A percentile compares a stretch with the other conserved stretches of the same genome.
These are phyloP conservation scores for Microstegium vimineum DNA, from an alignment of 176 grass and related monocot species.

Conservation along the genomic window DNA sequence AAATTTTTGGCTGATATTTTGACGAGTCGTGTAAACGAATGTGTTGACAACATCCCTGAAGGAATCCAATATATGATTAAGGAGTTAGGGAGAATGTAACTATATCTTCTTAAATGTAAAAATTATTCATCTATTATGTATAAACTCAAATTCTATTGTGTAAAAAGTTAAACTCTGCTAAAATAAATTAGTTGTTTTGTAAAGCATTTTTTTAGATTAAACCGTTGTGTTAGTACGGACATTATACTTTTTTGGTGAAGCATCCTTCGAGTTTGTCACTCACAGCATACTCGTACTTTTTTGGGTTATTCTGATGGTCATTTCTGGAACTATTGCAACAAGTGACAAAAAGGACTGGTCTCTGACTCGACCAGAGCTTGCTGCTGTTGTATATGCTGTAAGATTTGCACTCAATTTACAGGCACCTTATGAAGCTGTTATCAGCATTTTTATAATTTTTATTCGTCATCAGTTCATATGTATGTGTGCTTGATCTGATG, in stretches of 20 bases:
- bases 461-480: neutral
- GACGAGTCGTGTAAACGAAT: no score
- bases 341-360: constrained; percentile 56
- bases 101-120: no score
- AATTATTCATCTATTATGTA: no score
- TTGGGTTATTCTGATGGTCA: constrained; percentile 76
- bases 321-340: constrained; percentile 62
- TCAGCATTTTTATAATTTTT: neutral
- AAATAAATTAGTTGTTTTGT: no score
- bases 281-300: constrained; percentile 83
- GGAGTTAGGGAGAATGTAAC: no score
- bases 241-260: constrained; percentile 63
- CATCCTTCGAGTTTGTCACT: constrained; percentile 71
- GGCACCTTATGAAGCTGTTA: neutral
- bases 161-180: no score
- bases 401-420: constrained; percentile 21
- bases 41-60: no score
- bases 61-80: no score
- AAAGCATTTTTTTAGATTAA: no score
- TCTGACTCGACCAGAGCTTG: constrained; percentile 61
- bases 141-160: no score
- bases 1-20: no score
- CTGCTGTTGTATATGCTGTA: constrained; percentile 84
- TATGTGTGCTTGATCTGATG: neutral
- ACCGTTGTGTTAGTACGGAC: no score